Evolutionary conservation across 176 grass and related monocot genomes (phyloP).

Genomic region (Rhynchospora tenuis): DNA sequence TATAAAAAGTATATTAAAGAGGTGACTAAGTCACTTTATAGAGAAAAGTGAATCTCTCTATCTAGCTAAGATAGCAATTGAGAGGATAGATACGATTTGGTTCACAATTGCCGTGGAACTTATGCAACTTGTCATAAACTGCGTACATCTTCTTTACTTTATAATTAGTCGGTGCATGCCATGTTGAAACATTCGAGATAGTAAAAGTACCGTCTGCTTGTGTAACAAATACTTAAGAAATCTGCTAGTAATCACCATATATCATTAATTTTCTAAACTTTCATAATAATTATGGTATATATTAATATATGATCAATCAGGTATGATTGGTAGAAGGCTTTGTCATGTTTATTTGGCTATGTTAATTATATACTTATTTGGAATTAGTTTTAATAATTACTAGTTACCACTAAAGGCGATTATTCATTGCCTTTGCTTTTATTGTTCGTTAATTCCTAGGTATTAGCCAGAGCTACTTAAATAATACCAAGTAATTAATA

Average conservation of each 20-base stretch:
- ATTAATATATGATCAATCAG: background rate
- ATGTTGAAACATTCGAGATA: background rate
- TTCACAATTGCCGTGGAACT: background rate
- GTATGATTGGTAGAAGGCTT: background rate
- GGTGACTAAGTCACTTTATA: background rate
- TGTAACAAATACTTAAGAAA: background rate
- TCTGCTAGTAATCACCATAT: background rate
- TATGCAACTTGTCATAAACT: background rate
- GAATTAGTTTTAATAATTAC: background rate
- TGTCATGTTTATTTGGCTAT: background rate
- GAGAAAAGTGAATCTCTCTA: background rate
- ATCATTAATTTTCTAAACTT: background rate
- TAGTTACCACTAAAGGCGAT: background rate
- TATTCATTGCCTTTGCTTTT: background rate
- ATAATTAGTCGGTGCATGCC: background rate
- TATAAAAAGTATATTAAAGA: background rate
- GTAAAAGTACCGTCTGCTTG: background rate
- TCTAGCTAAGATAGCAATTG: slow-evolving; percentile 8
- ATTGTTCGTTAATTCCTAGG: slow-evolving; percentile 10
- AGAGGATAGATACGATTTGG: background rate
- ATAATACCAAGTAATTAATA: background rate
- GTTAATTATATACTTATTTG: background rate
- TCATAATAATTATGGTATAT: background rate
- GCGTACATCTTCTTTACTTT: background rate
- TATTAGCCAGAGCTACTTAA: background rate